A percentile compares a stretch with the other conserved stretches of the same genome.
Conservation (phyloP, 169 alveolate genomes). For the Besnoitia besnoiti region DNA sequence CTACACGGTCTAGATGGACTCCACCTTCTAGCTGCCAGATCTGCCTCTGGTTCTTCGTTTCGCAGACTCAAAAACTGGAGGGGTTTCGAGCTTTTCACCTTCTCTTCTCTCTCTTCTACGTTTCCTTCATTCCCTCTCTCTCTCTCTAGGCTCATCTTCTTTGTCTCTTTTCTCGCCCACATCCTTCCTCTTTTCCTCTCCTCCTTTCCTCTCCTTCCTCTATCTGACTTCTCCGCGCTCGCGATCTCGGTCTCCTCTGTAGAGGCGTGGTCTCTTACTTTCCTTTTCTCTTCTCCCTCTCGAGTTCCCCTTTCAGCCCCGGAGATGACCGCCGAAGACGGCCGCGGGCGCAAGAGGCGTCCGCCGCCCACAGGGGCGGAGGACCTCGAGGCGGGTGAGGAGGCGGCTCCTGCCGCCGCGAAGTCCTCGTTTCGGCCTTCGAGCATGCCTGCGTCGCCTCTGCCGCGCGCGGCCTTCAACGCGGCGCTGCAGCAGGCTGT, state of each 20-base stretch:
- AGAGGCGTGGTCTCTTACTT: not conserved
- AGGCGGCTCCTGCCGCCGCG: not conserved
- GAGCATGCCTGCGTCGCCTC: conserved; percentile 48
- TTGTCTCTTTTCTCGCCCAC: not conserved
- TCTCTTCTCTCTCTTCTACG: not conserved
- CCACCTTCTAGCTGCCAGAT: no score
- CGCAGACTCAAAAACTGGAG: no score
- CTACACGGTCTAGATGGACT: no score
- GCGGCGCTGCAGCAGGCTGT: conserved; percentile 63
- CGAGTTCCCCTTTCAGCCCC: not conserved
- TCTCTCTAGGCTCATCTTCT: not conserved
- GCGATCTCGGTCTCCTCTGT: no score
- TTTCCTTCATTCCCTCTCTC: not conserved
- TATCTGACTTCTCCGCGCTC: not conserved
- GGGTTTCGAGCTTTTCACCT: no score
- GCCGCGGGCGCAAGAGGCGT: not conserved
- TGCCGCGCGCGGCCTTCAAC: conserved; percentile 46
- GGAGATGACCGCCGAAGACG: not conserved
- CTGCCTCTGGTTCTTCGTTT: no score
- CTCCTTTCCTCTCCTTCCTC: not conserved
- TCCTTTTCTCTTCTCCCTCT: no score
- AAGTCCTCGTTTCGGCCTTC: not conserved
- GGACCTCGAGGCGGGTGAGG: not conserved
- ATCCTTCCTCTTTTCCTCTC: not conserved
- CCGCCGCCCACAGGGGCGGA: not conserved